These are phyloP conservation scores for Colletotrichum incanum DNA, from an alignment of 2,329 filamentous ascomycete genomes.

Conservation along the genomic window DNA sequence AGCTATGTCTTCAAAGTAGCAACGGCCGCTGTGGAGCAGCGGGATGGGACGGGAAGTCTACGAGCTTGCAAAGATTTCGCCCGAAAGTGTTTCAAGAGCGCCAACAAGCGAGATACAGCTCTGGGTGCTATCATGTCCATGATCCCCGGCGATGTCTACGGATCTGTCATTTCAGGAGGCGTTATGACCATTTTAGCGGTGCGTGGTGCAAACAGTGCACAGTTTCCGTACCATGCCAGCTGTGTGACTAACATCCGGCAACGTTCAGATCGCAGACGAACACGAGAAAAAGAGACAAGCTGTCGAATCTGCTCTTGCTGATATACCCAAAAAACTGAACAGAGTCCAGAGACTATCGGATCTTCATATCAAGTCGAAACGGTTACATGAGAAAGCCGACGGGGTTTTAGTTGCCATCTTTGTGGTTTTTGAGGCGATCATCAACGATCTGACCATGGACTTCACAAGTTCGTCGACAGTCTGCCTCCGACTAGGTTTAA, in stretches of 20 bases:
- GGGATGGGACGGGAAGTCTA: conserved; percentile 4
- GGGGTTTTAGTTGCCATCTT: not conserved
- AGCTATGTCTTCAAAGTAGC: not conserved
- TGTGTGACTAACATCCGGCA: not conserved
- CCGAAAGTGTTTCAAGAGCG: conserved; percentile 10
- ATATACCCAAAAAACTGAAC: not conserved
- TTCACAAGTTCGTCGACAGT: not conserved
- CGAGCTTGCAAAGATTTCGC: conserved; percentile 21
- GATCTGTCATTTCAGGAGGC: conserved; percentile 24
- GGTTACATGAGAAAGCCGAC: not conserved
- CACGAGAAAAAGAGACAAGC: not conserved
- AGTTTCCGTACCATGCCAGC: not conserved
- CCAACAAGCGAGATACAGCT: conserved; percentile 5
- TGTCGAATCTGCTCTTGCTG: not conserved
- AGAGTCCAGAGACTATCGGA: not conserved
- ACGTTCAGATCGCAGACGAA: not conserved
- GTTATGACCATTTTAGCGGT: conserved; percentile 14
- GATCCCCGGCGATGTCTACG: conserved; percentile 15
- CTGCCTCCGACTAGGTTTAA: not conserved
- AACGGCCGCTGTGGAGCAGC: not conserved
- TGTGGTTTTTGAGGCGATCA: not conserved
- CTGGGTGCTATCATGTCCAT: conserved; percentile 18
- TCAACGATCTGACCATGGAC: not conserved
- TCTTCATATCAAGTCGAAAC: not conserved
- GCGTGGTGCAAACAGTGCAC: not conserved